Evolutionary conservation across 1,284 basidiomycete genomes (phyloP).

Genomic region (Jaminaea rosea): DNA sequence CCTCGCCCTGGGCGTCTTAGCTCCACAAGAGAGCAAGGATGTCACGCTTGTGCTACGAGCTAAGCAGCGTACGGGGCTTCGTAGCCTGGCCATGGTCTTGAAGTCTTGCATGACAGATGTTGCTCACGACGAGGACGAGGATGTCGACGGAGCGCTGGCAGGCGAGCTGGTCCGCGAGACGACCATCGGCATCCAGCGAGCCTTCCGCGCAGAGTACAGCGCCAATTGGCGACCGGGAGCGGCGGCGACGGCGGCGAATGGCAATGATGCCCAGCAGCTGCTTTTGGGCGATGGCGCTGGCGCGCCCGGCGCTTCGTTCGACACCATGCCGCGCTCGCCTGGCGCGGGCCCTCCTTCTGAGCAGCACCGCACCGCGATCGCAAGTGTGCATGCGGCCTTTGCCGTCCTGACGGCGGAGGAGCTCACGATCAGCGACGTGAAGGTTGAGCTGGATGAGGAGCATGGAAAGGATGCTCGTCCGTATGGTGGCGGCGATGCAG

Average conservation of each 20-base stretch:
- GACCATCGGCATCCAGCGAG: not conserved
- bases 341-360: too few species aligned
- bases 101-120: not conserved
- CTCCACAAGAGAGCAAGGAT: not conserved
- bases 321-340: not conserved
- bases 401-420: not conserved
- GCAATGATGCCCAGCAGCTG: not conserved
- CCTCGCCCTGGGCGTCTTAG: not conserved
- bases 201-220: not conserved
- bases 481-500: not conserved
- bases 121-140: not conserved
- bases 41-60: not conserved
- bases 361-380: not conserved
- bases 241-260: not conserved
- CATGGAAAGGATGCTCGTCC: constrained; percentile 1
- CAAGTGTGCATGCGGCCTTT: not conserved
- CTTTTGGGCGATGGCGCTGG: not conserved
- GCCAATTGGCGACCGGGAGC: not conserved
- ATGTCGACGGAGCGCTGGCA: not conserved
- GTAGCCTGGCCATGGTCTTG: not conserved
- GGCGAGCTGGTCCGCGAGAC: not conserved
- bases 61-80: not conserved
- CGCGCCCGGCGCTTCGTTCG: not conserved
- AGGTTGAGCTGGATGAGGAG: constrained; percentile 2
- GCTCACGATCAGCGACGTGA: constrained; percentile 1